These are phyloP conservation scores for Scedosporium aurantiacum DNA, from an alignment of 2,329 filamentous ascomycete species.

Conservation along the genomic window DNA sequence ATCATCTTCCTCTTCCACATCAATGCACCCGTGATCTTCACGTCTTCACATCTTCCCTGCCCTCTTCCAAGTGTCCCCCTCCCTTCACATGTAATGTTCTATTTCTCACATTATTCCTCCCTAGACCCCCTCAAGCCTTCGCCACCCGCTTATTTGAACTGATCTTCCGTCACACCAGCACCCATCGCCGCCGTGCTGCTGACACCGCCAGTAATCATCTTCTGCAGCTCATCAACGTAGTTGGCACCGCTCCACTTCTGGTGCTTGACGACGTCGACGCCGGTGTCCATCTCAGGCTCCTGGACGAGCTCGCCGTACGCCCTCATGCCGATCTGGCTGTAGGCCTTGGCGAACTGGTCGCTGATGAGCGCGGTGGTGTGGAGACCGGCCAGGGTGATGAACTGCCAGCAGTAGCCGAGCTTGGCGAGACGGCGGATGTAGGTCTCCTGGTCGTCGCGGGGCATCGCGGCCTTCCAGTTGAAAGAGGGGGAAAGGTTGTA, in stretches of 20 bases:
- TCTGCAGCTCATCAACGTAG: constrained; percentile 87
- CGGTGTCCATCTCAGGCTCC: constrained; percentile 87
- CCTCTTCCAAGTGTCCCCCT: too few species aligned
- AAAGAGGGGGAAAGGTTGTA: constrained; percentile 98
- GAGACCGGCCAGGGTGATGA: constrained; percentile 96
- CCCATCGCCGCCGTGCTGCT: constrained; percentile 93
- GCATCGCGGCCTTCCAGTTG: constrained; percentile 99
- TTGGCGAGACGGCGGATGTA: constrained; percentile 82
- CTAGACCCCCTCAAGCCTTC: neutral
- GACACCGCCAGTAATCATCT: constrained; percentile 93
- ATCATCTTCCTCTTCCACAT: too few species aligned
- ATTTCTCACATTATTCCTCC: too few species aligned
- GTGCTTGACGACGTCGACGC: constrained; percentile 92
- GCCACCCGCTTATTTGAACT: constrained; percentile 52
- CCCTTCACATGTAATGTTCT: too few species aligned
- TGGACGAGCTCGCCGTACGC: constrained; percentile 96
- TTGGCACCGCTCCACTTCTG: constrained; percentile 98
- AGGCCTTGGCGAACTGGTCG: constrained; percentile 78
- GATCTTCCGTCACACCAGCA: constrained; percentile 93
- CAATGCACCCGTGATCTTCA: too few species aligned
- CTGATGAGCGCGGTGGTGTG: constrained; percentile 92
- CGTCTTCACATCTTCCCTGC: too few species aligned
- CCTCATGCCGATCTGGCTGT: constrained; percentile 74
- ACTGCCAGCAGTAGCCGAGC: constrained; percentile 98
- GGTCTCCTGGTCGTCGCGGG: constrained; percentile 83